These are phyloP conservation scores for Vickermania spadyakhi DNA, from an alignment of 208 protist genomes.

Conservation along the genomic window DNA sequence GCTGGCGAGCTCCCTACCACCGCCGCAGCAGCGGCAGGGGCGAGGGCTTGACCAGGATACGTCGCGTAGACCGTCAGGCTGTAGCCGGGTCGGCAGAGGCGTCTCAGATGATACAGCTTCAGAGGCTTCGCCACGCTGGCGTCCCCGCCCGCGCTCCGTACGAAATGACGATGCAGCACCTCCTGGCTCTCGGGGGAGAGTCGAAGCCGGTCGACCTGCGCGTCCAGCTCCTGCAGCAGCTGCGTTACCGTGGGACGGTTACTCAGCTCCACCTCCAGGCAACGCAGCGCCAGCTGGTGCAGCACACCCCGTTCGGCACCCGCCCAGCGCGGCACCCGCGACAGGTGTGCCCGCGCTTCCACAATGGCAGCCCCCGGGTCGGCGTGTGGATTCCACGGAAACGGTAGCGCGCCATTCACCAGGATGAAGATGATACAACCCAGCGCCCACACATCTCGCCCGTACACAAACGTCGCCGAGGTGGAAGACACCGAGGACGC, in stretches of 20 bases:
- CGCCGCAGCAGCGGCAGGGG: background rate
- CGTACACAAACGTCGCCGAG: background rate
- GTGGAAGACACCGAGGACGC: conserved; percentile 3
- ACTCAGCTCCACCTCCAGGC: conserved; percentile 9
- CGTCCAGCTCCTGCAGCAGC: conserved; percentile 4
- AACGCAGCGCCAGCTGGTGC: conserved; percentile 15
- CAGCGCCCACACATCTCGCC: conserved; percentile 28
- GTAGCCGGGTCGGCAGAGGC: background rate
- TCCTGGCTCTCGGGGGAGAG: background rate
- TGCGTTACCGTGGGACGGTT: conserved; percentile 10
- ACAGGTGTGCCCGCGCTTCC: background rate
- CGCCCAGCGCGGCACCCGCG: background rate
- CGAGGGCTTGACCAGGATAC: background rate
- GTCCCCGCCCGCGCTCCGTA: background rate
- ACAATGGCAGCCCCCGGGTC: conserved; percentile 1
- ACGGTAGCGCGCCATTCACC: conserved; percentile 13
- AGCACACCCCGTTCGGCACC: conserved; percentile 5
- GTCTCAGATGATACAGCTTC: background rate
- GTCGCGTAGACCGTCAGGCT: background rate
- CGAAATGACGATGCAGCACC: background rate
- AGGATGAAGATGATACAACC: conserved; percentile 24
- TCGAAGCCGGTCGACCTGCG: background rate
- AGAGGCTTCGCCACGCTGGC: background rate
- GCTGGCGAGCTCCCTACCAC: background rate
- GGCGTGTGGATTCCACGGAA: conserved; percentile 4